Evolutionary conservation across 2,329 filamentous ascomycete species (phyloP), one percentile per base, ranked within the genome.

Genomic region (Amylocarpus encephaloides): DNA sequence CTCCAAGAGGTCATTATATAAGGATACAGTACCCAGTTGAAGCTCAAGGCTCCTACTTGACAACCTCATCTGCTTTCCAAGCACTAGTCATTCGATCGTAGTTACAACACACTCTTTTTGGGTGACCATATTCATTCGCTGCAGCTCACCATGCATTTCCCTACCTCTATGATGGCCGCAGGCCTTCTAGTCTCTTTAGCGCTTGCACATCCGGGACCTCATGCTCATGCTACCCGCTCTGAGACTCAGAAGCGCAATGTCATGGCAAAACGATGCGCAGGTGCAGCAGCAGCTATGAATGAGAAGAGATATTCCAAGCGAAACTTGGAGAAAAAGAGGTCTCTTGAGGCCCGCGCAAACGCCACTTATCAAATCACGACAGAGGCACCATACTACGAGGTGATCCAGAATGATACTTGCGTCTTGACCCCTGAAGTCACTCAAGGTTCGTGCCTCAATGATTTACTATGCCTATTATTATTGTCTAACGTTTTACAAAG

Each of bases 371-470:
- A 45, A 32, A 60, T 62, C 49, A 77, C 71, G 5, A 68, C 76
- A 57, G 76, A 76, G 19, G 49, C 52, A 1, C 76, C 77, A 10
- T 79, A 78, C 64, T 78, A 54, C 42, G 52, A 54, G 6, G 41
- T 49, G 13, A 47, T 54, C 9, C 48, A 54, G 30, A 54, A 54
- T 18, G 52, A 64, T 43, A 71, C 72, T 22, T 78, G 75, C 56
- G 64, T 77, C 26, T 65, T 79, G 22, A 72, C 69, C 13, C 74
- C 75, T 1, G 75, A 78, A 59, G 71, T 73, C 16, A 77, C 71
- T 9, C 68, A 76, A 58, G 22, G 22, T 26, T 26, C 22, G 22
- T 26, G 22, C 7, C 22, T 26, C 7, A 26, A 7, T 26, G 22
- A 4, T 26, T 26, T 26, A 26, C 22, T 7, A 26, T 26, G 22